These are phyloP conservation scores for Trichosporon faecale DNA, from an alignment of 1,284 basidiomycete species.

Conservation along the genomic window DNA sequence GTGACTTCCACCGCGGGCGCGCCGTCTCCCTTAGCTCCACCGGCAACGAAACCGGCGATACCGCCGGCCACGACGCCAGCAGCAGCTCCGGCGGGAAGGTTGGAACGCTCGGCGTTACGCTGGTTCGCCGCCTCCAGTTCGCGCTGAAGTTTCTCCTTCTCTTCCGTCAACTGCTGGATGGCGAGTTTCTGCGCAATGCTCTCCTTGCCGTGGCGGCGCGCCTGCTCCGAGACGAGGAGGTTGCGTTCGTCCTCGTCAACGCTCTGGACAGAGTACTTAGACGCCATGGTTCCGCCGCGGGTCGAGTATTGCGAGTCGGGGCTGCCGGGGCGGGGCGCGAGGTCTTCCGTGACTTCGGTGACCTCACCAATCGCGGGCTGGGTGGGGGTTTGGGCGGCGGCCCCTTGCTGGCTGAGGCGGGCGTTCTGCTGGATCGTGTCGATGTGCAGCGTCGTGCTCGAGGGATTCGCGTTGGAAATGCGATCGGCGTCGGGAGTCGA, in stretches of 20 bases:
- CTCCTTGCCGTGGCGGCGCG: conserved; percentile 39
- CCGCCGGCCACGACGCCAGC: background rate
- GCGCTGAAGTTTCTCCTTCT: background rate
- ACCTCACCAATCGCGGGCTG: conserved; percentile 12
- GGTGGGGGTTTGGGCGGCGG: background rate
- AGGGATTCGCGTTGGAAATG: conserved; percentile 10
- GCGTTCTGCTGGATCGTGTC: conserved; percentile 37
- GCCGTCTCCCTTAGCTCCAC: background rate
- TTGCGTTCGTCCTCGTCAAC: conserved; percentile 32
- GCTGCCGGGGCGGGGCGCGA: conserved; percentile 14
- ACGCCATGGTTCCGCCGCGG: background rate
- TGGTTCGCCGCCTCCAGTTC: background rate
- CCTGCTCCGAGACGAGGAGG: conserved; percentile 28
- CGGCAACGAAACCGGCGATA: background rate
- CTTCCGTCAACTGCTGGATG: conserved; percentile 28
- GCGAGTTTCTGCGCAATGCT: conserved; percentile 34
- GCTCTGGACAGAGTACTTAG: conserved; percentile 19
- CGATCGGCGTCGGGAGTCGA: background rate
- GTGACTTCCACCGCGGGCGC: background rate
- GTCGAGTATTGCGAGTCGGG: conserved; percentile 21
- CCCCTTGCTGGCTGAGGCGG: conserved; percentile 27
- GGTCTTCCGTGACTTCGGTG: conserved; percentile 25
- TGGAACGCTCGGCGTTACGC: background rate
- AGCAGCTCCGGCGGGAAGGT: background rate
- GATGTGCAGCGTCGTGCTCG: conserved; percentile 44